Evolutionary conservation across 257 asterid genomes (phyloP).

Genomic region (Nicotiana tabacum): DNA sequence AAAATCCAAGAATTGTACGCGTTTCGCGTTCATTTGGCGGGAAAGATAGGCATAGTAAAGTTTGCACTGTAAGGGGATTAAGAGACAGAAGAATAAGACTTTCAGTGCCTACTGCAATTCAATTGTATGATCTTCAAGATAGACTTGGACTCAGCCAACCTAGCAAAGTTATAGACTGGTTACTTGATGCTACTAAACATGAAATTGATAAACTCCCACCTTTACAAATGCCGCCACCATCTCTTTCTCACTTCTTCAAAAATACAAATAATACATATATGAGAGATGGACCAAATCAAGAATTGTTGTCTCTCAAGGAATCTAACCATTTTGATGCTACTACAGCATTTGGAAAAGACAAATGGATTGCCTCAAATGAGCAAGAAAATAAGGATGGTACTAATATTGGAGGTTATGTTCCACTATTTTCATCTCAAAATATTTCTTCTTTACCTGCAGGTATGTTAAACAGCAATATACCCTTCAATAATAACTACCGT

Average conservation of each 20-base stretch:
- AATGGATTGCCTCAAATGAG: conserved; percentile 22
- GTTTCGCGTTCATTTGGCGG: conserved; percentile 61
- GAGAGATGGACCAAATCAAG: not conserved
- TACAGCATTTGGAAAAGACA: conserved; percentile 13
- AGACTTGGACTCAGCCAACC: conserved; percentile 66
- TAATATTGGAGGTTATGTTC: conserved; percentile 24
- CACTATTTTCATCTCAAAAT: conserved; percentile 29
- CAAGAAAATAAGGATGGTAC: conserved; percentile 24
- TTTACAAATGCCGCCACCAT: conserved; percentile 35
- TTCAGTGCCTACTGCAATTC: conserved; percentile 66
- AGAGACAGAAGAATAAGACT: conserved; percentile 69
- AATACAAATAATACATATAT: too few species aligned
- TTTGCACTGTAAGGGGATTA: conserved; percentile 58
- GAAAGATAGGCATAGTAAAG: conserved; percentile 77
- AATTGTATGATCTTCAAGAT: conserved; percentile 66
- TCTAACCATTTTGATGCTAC: too few species aligned
- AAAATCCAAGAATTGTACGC: conserved; percentile 64
- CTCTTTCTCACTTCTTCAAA: not conserved
- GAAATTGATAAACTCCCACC: conserved; percentile 75
- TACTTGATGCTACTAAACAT: conserved; percentile 43
- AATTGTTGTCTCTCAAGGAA: too few species aligned
- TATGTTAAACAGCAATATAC: conserved; percentile 4
- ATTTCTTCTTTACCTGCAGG: conserved; percentile 23
- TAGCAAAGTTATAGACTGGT: conserved; percentile 73
- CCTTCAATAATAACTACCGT: conserved; percentile 28